These are phyloP conservation scores for Cyclocybe cylindracea DNA, from an alignment of 768 basidiomycete species.

Conservation along the genomic window DNA sequence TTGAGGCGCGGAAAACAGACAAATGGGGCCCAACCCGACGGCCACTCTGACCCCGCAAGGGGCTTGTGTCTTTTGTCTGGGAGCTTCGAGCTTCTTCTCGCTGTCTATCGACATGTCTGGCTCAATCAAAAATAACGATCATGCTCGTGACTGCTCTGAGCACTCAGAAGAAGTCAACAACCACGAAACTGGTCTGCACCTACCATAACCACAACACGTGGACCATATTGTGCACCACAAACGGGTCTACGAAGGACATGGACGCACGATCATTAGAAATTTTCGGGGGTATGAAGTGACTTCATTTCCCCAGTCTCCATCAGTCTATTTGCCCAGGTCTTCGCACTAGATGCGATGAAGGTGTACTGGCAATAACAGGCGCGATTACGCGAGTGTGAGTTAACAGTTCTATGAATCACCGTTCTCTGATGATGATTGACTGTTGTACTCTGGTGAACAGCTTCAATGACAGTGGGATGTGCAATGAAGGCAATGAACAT, in stretches of 20 bases:
- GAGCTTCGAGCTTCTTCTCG: no score
- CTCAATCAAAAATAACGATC: no score
- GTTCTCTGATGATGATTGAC: constrained; percentile 8
- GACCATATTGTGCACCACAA: constrained; percentile 2
- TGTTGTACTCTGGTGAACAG: neutral
- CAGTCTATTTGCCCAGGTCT: constrained; percentile 13
- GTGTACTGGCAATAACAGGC: constrained; percentile 4
- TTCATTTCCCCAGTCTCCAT: constrained; percentile 23
- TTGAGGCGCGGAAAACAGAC: neutral
- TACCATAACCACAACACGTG: constrained; percentile 12
- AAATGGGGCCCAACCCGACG: neutral
- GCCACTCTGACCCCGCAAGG: no score
- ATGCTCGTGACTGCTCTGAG: no score
- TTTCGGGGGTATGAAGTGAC: constrained; percentile 14
- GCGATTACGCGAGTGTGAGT: constrained; percentile 15
- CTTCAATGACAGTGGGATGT: neutral
- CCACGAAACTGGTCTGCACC: constrained; percentile 5
- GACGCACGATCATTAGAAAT: constrained; percentile 22
- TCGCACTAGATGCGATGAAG: constrained; percentile 5
- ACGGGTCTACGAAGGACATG: constrained; percentile 16
- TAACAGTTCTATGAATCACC: constrained; percentile 4
- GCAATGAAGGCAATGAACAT: neutral
- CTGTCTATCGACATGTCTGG: no score
- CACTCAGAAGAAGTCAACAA: neutral
- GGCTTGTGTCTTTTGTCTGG: no score